A percentile compares a stretch with the other conserved stretches of the same genome.
phyloP scores from a whole-genome alignment of 2,329 filamentous ascomycete species.

The Penicillium sp. region DNA sequence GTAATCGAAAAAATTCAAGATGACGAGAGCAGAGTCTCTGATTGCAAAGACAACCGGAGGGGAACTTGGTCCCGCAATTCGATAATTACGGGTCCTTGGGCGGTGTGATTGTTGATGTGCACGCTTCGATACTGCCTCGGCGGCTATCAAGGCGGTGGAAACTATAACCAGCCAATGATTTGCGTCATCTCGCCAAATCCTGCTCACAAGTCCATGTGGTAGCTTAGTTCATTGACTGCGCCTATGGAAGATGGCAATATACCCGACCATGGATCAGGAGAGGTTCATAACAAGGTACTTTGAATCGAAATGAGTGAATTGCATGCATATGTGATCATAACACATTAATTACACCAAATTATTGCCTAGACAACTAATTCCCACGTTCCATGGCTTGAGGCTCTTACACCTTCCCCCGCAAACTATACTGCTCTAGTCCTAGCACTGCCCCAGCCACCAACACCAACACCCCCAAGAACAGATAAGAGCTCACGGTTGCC shows the following conservation, averaged over 20 bases:
- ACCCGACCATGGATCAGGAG: background rate
- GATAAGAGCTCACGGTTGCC: background rate
- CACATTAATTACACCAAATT: background rate
- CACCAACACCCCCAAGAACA: background rate
- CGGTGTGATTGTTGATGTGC: background rate
- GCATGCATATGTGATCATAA: background rate
- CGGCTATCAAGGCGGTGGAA: background rate
- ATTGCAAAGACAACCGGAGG: constrained; percentile 16
- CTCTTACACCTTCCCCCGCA: constrained; percentile 1
- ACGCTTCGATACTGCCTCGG: background rate
- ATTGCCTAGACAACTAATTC: background rate
- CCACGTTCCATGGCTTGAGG: background rate
- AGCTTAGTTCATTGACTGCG: background rate
- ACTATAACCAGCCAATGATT: background rate
- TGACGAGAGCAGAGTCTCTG: constrained; percentile 6
- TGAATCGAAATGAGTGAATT: background rate
- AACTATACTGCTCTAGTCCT: background rate
- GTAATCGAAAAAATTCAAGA: background rate
- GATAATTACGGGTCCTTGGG: constrained; percentile 3
- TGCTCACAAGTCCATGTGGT: background rate
- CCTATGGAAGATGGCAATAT: background rate
- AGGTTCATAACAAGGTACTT: background rate
- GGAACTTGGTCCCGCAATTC: constrained; percentile 4
- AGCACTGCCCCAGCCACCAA: background rate
- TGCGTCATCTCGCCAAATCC: background rate